Base-by-base conservation (phyloP, 495 filamentous ascomycete genomes). In the Podospora didyma region DNA sequence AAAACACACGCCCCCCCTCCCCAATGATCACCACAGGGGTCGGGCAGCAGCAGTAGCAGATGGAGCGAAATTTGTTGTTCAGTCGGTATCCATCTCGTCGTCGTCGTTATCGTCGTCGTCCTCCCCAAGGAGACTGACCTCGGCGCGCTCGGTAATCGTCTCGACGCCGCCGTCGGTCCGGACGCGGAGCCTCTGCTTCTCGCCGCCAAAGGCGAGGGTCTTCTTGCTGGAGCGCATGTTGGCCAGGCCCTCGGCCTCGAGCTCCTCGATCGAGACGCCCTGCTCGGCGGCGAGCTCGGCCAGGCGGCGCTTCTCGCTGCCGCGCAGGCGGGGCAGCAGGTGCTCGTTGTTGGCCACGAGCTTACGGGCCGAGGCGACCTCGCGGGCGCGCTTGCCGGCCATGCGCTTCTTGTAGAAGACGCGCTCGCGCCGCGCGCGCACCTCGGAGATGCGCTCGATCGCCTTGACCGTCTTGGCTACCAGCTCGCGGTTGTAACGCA, bases 401-500 rank as follows among this genome's bases (percentile, higher is more conserved):
- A 97, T 88, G 56, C 95, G 85, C 59, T 87, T 85, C 82, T 89
- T 92, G 78, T 95, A 96, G 77, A 96, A 96, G 49, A 84, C 83
- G 62, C 89, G 80, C 81, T 98, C 92, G 64, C 94, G 81, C 66
- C 85, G 82, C 49, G 79, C 71, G 46, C 90, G 82, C 71, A 97
- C 95, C 78, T 98, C 92, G 67, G 82, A 76, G 60, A 98, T 86
- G 53, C 94, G 84, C 74, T 89, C 79, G 89, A 98, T 98, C 53
- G 93, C 92, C 60, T 85, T 84, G 71, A 97, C 80, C 14, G 94
- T 97, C 62, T 85, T 88, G 53, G 84, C 82, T 24, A 96, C 86
- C 49, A 94, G 82, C 56, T 96, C 89, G 70, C 94, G 86, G 81
- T 96, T 86, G 86, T 98, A 98, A 65, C 91, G 89, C 54, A 94